Evolutionary conservation across 202 grass and related monocot species (phyloP).

Genomic region (Miscanthus sacchariflorus): DNA sequence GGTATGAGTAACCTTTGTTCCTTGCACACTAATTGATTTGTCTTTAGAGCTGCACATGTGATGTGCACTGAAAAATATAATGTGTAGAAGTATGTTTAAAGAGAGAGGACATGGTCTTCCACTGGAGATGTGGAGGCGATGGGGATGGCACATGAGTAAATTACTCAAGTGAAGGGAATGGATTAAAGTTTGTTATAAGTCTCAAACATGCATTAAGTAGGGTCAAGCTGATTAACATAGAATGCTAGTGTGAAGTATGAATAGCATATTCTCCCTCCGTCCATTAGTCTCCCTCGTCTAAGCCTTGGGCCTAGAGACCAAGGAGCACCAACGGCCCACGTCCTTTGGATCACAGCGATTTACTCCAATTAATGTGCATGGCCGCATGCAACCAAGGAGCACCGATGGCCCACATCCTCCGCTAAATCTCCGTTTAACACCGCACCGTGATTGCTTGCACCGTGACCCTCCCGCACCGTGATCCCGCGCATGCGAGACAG

Average conservation of each 20-base stretch:
- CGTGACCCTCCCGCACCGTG: too few relatives aligned
- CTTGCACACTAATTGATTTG: neutral
- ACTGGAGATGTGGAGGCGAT: neutral
- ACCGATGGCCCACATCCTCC: too few relatives aligned
- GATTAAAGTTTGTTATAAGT: neutral
- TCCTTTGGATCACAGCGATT: too few relatives aligned
- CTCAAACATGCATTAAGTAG: neutral
- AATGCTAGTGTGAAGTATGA: conserved; percentile 31
- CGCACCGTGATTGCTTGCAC: too few relatives aligned
- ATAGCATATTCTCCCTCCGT: conserved; percentile 3
- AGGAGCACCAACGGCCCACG: too few relatives aligned
- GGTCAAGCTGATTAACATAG: conserved; percentile 5
- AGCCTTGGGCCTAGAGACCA: too few relatives aligned
- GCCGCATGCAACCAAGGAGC: too few relatives aligned
- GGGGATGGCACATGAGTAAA: neutral
- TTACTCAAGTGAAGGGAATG: neutral
- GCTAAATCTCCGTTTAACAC: too few relatives aligned
- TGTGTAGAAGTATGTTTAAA: conserved; percentile 1
- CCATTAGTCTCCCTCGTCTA: too few relatives aligned
- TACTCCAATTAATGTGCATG: too few relatives aligned
- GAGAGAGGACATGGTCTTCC: neutral
- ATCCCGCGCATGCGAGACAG: too few relatives aligned
- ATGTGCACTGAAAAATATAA: conserved; percentile 3
- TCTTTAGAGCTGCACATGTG: neutral
- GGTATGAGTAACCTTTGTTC: neutral